Evolutionary conservation across 1,139 yeast species (phyloP), one percentile per base, ranked within the genome.

Genomic region (Zygosaccharomyces pseudobailii): DNA sequence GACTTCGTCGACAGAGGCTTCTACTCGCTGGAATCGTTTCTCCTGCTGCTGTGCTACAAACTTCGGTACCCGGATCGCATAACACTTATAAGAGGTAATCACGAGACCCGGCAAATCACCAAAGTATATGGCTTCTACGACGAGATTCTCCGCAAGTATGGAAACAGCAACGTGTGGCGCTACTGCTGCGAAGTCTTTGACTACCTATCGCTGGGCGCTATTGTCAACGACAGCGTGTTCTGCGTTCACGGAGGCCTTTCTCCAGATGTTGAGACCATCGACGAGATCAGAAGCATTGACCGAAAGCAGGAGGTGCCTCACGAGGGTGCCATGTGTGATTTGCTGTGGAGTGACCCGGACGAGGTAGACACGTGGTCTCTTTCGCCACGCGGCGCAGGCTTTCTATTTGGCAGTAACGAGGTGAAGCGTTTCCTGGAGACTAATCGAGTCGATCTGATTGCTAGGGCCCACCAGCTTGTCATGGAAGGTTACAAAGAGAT

Each of bases 291-390:
- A 56, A 82, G 84, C 54, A 79, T 89, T 53, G 92, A 88, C 68
- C 75, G 97, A 61, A 81, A 81, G 55, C 97, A 92, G 71, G 98
- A 92, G 71, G 97, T 92, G 45, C 98, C 98, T 31, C 98, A 92
- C 66, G 98, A 92, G 69, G 98, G 98, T 34, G 96, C 97, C 45
- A 92, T 92, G 96, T 92, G 97, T 71, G 98, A 92, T 67, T 73
- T 92, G 63, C 74, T 92, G 50, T 92, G 98, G 98, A 85, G 95
- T 6, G 98, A 92, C 64, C 98, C 98, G 2, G 98, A 92, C 65
- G 96, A 88, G 19, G 82, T 95, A 55, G 88, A 88, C 52, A 90
- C 94, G 48, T 94, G 98, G 98, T 96, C 96, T 22, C 82, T 92
- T 55, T 85, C 95, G 48, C 97, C 98, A 56, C 80, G 98, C 71